Evolutionary conservation across 1,139 yeast species (phyloP), one percentile per base, ranked within the genome.

Genomic region (Sugiyamaella novakii): DNA sequence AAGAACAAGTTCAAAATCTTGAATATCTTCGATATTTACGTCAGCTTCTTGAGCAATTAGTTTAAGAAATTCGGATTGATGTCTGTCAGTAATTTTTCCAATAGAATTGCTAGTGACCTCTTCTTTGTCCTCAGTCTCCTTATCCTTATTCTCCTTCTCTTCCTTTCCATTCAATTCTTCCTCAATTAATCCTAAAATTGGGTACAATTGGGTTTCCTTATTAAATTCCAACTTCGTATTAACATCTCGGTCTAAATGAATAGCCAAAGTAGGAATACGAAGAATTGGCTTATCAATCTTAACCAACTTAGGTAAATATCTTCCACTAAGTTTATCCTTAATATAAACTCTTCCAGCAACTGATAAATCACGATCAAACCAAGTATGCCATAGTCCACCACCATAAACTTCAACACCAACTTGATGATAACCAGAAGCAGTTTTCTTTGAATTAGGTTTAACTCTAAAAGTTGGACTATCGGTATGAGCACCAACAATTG

Each of bases 391-490:
- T 50, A 91, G 81, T 45, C 96, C 91, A 25, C 98, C 98, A 43
- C 98, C 98, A 62, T 92, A 92, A 45, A 84, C 81, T 67, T 92
- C 98, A 4, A 92, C 95, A 33, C 96, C 98, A 18, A 92, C 82
- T 67, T 91, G 97, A 54, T 82, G 77, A 60, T 83, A 92, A 0
- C 95, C 96, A 59, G 86, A 91, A 11, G 77, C 72, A 6, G 73
- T 67, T 31, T 55, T 55, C 61, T 83, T 81, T 24, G 96, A 87
- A 38, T 85, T 75, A n/a, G 98, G 98, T 70, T 92, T 92, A 59
- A 92, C 81, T 61, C 95, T 59, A 44, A 91, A 75, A 46, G 88
- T 83, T n/a, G 98, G 98, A 7, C 96, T 86, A 66, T 92, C 98
- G 0, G 96, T 88, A 64, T 89, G 97, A 3, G 96, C 95, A 24